Evolutionary conservation across 2,329 filamentous ascomycete genomes (phyloP), one percentile per base, ranked within the genome.

Genomic region (Cladosporium cucumerinum): DNA sequence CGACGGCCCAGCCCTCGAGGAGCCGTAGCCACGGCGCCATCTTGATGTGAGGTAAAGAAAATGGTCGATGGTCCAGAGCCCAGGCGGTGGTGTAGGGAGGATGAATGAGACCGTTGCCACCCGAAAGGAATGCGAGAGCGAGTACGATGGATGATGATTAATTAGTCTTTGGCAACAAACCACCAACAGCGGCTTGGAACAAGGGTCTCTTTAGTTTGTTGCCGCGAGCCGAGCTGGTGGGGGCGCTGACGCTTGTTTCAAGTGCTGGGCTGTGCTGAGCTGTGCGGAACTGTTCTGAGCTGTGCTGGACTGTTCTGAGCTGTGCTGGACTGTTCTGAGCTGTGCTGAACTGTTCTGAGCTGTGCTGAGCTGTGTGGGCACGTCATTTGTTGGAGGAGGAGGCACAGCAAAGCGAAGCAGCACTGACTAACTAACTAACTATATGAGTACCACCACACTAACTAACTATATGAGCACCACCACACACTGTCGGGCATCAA

Each of bases 1-100:
- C 68, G 10, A 71, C 72, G 58, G 67, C 65, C 66, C 71, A 71
- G 65, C 78, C 77, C 73, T 80, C 79, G 16, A 80, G 72, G 16
- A 80, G 63, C 43, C 72, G 72, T 25, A 79, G 69, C 78, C 76
- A 78, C 14, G 63, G 63, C 14, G 68, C 69, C 74, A 78, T 74
- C 30, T 46, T 52, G 28, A 6, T 30, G 57, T 43, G 18, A 43
- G 36, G 36, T n/a, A 18, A 7, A 8, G 25, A 7, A 6, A 30
- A 18, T 21, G 11, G 18, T 54, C 51, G 28, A 21, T 28, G 21
- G 23, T 51, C 12, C 48, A 32, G 18, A n/a, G 18, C 21, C 16
- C 25, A 32, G 26, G 26, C 18, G 51, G 11, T 54, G 26, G 26
- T 32, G 23, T 18, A 51, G 16, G 18, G 25, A 18, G 2, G 23